Percentiles rank a stretch among this genome's conserved stretches.
Conservation (phyloP, 2,329 filamentous ascomycete genomes). For the Epichloe coenophiala region DNA sequence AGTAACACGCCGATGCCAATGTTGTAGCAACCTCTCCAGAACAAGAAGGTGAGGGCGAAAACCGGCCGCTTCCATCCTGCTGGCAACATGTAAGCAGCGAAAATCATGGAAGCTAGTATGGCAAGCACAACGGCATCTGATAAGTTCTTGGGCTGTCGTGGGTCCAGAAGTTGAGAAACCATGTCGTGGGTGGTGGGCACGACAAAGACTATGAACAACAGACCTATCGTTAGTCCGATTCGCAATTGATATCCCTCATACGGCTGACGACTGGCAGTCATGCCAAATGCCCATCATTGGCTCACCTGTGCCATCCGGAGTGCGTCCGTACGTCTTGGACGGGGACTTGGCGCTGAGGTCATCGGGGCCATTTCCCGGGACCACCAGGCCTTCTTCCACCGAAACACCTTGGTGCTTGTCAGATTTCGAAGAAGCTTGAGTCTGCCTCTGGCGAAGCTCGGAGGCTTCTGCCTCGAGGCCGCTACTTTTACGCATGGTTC, state of each 20-base stretch:
- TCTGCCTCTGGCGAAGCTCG: slow-evolving; percentile 3
- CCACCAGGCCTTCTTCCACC: background rate
- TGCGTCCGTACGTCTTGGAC: slow-evolving; percentile 72
- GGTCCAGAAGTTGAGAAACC: slow-evolving; percentile 93
- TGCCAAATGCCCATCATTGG: slow-evolving; percentile 10
- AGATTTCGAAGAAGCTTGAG: background rate
- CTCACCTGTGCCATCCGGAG: slow-evolving; percentile 80
- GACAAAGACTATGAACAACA: slow-evolving; percentile 58
- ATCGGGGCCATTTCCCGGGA: background rate
- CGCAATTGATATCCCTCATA: background rate
- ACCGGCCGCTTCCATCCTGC: slow-evolving; percentile 54
- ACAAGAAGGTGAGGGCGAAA: slow-evolving; percentile 74
- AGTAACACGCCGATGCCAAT: slow-evolving; percentile 84
- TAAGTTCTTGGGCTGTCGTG: slow-evolving; percentile 86
- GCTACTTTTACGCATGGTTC: background rate
- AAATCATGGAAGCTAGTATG: slow-evolving; percentile 63
- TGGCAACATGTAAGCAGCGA: slow-evolving; percentile 62
- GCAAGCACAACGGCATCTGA: slow-evolving; percentile 71
- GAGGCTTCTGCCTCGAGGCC: slow-evolving; percentile 2
- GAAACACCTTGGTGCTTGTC: background rate
- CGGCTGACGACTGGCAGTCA: background rate
- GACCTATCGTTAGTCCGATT: slow-evolving; percentile 6
- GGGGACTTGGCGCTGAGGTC: slow-evolving; percentile 13
- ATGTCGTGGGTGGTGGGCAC: slow-evolving; percentile 97
- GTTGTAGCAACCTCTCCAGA: slow-evolving; percentile 90